Evolutionary conservation across 148 eudicot genomes (phyloP), one percentile per base, ranked within the genome.

Genomic region (Gaultheria prostrata): DNA sequence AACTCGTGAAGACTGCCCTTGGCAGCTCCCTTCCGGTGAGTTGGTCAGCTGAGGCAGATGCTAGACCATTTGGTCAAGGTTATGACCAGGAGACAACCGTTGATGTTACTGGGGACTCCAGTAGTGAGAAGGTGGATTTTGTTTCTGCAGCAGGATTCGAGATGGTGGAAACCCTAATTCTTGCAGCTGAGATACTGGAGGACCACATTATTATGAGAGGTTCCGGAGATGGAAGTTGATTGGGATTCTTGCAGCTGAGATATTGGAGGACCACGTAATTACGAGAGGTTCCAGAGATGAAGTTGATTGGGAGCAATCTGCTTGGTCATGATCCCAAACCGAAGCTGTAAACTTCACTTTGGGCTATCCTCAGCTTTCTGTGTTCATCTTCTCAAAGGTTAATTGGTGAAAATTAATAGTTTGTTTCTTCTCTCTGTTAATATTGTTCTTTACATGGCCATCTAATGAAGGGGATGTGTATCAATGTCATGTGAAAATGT

Each of bases 91-190:
- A 89, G 49, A 33, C 78, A 50, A 51, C 39, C 5, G 39, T 28
- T 4, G 76, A 83, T 59, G 81, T 24, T 79, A 39, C 32, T 35
- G 87, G 79, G 33, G 85, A 82, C 73, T 81, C 85, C 6, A 78
- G 79, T 17, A 5, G 26, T 46, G 89, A 87, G 78, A 96, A 93
- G 72, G 85, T 87, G 13, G 96, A 93, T 83, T 87, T 91, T 79
- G 96, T 97, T 85, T 92, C 98, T 82, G 94, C 95, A 26, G 98
- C 96, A 0, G 99, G 99, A 15, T 83, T 89, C 61, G 99, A 97
- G 90, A 95, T 95, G 98, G 94, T 93, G 46, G 98, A 97, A 83
- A 93, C 89, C 59, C 81, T 97, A 87, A 85, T 93, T 65, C 80
- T 95, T 35, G 95, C 98, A 8, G 93, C 98, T 84, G 90, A 88